phyloP scores from a whole-genome alignment of 73 alveolate genomes.

The Strombidium stylifer region DNA sequence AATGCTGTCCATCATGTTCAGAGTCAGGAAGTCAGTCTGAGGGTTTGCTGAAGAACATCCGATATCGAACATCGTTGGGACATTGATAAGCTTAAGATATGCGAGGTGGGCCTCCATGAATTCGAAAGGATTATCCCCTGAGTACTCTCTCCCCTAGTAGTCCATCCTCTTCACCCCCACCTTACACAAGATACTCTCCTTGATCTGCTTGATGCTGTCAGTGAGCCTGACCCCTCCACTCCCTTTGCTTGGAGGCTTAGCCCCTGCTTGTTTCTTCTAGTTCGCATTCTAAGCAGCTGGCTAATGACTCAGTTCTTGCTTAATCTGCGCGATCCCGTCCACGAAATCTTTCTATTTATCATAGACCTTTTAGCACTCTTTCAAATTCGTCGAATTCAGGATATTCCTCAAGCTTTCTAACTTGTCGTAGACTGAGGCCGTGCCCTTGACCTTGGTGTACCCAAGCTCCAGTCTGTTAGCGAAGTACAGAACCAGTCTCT shows the following conservation, averaged over 20 bases:
- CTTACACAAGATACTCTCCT: neutral
- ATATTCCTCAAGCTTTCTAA: neutral
- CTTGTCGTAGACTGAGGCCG: conserved; percentile 34
- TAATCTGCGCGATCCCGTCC: no score
- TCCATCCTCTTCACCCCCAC: conserved; percentile 34
- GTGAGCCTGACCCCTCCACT: neutral
- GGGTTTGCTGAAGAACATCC: conserved; percentile 38
- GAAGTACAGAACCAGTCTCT: no score
- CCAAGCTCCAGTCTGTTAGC: conserved; percentile 24
- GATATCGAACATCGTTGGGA: conserved; percentile 43
- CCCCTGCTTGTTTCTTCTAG: no score
- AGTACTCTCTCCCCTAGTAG: conserved; percentile 34
- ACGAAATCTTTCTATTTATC: no score
- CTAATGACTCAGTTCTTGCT: no score
- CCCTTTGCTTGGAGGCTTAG: no score
- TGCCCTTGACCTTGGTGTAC: neutral
- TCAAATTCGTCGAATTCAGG: no score
- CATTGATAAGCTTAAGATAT: conserved; percentile 33
- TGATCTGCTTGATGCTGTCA: neutral
- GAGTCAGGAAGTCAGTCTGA: conserved; percentile 9
- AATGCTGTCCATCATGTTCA: conserved; percentile 30
- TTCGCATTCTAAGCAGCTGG: no score
- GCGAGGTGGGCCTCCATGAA: neutral
- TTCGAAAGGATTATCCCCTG: neutral
- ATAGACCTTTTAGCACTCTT: no score